These are phyloP conservation scores for Parasitella parasitica DNA, from an alignment of 371 early-diverging fungal species.

Conservation along the genomic window DNA sequence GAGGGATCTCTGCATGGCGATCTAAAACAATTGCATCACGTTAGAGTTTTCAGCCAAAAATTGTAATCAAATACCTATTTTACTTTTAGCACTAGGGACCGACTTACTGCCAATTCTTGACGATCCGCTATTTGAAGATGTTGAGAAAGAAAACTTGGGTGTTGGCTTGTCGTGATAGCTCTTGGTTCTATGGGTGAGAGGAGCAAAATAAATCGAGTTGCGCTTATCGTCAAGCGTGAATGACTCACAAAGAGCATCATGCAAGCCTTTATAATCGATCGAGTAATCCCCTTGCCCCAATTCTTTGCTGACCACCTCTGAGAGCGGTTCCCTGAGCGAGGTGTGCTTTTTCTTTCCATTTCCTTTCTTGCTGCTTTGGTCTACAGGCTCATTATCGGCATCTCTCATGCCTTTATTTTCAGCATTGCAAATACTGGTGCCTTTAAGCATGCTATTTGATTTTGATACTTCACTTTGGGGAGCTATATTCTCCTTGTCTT, in stretches of 20 bases:
- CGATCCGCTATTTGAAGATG: background rate
- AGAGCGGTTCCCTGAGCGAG: background rate
- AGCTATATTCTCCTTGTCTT: background rate
- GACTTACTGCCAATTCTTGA: constrained; percentile 3
- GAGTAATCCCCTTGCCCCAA: background rate
- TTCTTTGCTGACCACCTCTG: background rate
- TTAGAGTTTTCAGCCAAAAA: background rate
- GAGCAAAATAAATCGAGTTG: constrained; percentile 9
- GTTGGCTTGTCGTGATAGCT: background rate
- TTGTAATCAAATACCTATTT: background rate
- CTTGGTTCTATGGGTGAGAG: background rate
- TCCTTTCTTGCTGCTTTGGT: background rate
- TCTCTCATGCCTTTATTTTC: no score
- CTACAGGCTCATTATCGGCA: no score
- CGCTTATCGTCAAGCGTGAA: constrained; percentile 4
- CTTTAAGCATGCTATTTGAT: background rate
- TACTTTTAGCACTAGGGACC: constrained; percentile 13
- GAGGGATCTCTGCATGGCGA: constrained; percentile 21
- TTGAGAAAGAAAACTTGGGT: background rate
- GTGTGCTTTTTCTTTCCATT: background rate
- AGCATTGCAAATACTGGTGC: no score
- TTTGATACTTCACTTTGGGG: background rate
- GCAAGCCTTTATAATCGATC: constrained; percentile 4
- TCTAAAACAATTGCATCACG: background rate
- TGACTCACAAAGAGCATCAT: constrained; percentile 7